Conservation (phyloP, 148 eudicot genomes). For the Diospyros kaki region DNA sequence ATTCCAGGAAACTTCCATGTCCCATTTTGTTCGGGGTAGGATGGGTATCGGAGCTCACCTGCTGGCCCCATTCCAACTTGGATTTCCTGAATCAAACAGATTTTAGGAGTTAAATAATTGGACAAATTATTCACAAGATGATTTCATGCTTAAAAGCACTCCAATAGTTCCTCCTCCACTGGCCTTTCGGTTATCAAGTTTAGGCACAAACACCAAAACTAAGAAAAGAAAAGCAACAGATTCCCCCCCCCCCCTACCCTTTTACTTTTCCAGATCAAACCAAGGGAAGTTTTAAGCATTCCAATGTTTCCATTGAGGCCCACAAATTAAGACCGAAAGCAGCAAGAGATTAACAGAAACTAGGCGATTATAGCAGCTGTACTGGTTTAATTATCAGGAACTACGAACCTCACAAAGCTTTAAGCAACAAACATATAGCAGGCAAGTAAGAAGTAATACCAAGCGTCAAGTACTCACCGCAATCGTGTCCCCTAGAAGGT, state of each 20-base stretch:
- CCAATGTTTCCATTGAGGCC: too few relatives aligned
- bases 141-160: background rate
- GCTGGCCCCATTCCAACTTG: slow-evolving; percentile 99
- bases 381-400: too few relatives aligned
- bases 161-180: background rate
- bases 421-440: too few relatives aligned
- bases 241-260: too few relatives aligned
- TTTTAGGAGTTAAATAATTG: background rate
- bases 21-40: slow-evolving; percentile 91
- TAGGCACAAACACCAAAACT: background rate
- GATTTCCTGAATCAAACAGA: slow-evolving; percentile 53
- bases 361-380: too few relatives aligned
- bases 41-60: slow-evolving; percentile 97
- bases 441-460: too few relatives aligned
- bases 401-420: too few relatives aligned
- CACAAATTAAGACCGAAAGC: too few relatives aligned
- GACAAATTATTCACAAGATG: background rate
- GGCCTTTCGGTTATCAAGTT: background rate
- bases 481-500: slow-evolving; percentile 78
- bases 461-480: slow-evolving; percentile 42
- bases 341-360: too few relatives aligned
- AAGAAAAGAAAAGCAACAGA: too few relatives aligned
- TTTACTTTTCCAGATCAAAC: too few relatives aligned
- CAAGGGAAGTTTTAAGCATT: too few relatives aligned
- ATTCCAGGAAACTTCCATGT: slow-evolving; percentile 95